Evolutionary conservation across 345 rosid genomes (phyloP).

Genomic region (Linum trigynum): DNA sequence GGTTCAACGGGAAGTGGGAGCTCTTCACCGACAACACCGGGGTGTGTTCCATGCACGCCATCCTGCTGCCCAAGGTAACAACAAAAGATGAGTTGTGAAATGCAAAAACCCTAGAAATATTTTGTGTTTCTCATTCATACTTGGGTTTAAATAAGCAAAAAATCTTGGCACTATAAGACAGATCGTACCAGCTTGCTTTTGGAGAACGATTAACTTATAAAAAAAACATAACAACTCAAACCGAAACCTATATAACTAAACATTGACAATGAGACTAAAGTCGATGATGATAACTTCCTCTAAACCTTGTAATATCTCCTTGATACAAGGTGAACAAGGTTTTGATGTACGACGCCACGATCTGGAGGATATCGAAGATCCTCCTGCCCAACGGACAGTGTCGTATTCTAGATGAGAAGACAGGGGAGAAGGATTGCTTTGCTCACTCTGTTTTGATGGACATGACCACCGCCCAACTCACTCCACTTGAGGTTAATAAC

Average conservation of each 20-base stretch:
- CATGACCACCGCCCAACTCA: neutral
- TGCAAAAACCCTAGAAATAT: no score
- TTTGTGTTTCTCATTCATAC: no score
- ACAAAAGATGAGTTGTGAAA: no score
- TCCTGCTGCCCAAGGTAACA: neutral
- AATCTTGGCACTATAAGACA: no score
- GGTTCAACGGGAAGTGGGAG: neutral
- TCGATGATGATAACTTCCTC: no score
- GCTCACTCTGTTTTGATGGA: neutral
- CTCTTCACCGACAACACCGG: neutral
- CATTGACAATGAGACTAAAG: no score
- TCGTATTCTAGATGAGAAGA: neutral
- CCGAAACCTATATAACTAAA: no score
- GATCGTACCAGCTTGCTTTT: no score
- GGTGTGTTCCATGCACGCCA: neutral
- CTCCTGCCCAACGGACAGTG: neutral
- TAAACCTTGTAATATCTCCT: no score
- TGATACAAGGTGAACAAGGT: neutral
- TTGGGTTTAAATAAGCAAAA: no score
- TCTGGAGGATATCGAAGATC: neutral
- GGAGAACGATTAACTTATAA: no score
- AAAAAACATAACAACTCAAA: no score
- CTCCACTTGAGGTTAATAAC: neutral
- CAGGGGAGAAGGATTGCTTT: neutral
- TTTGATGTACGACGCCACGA: neutral